Conservation (phyloP, 306 rosid genomes). For the Quillaja saponaria region DNA sequence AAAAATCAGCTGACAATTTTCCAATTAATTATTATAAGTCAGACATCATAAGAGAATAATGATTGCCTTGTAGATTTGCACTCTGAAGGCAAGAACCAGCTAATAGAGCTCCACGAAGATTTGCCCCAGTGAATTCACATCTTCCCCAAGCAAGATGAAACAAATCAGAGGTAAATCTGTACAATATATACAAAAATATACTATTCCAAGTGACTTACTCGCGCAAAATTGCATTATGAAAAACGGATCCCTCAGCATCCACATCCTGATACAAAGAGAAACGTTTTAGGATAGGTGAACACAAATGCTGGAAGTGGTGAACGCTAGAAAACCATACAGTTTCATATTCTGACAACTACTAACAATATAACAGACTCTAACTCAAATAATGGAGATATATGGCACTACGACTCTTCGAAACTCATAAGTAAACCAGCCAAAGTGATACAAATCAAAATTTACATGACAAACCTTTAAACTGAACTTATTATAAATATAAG, state of each 20-base stretch:
- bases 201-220: slow-evolving; percentile 61
- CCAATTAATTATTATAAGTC: slow-evolving; percentile 6
- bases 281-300: slow-evolving; percentile 17
- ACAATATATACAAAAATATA: slow-evolving; percentile 22
- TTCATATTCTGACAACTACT: not conserved
- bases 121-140: slow-evolving; percentile 97
- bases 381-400: slow-evolving; percentile 26
- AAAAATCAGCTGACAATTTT: not conserved
- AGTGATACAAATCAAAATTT: not conserved
- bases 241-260: slow-evolving; percentile 86
- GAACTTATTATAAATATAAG: not conserved
- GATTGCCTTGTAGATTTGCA: slow-evolving; percentile 89
- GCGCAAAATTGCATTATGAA: slow-evolving; percentile 85
- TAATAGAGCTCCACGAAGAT: slow-evolving; percentile 88
- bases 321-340: slow-evolving; percentile 22
- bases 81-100: slow-evolving; percentile 87
- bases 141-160: slow-evolving; percentile 74
- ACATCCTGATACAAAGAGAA: slow-evolving; percentile 59
- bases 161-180: slow-evolving; percentile 36
- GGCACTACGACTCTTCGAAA: slow-evolving; percentile 8
- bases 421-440: slow-evolving; percentile 14
- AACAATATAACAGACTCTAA: slow-evolving; percentile 2
- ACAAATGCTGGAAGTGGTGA: slow-evolving; percentile 8
- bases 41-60: slow-evolving; percentile 22
- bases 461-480: slow-evolving; percentile 8